Percentiles rank a stretch among this genome's conserved stretches.
Evolutionary conservation across 2,329 filamentous ascomycete species (phyloP).

Genomic region (Aulographum hederae): DNA sequence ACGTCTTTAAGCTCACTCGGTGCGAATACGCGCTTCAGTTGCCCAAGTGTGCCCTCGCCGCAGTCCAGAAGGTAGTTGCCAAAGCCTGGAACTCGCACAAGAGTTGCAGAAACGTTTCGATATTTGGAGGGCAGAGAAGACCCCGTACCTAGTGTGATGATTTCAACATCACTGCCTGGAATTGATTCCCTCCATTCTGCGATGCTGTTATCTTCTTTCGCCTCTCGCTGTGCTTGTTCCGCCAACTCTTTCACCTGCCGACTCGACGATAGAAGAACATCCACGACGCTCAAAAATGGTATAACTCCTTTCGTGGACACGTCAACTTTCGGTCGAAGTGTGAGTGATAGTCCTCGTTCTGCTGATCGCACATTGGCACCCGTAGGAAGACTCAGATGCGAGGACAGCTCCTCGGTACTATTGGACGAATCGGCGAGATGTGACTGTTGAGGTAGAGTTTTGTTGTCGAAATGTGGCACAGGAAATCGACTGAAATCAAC

Average conservation of each 20-base stretch:
- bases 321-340: slow-evolving; percentile 17
- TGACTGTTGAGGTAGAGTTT: slow-evolving; percentile 6
- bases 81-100: slow-evolving; percentile 64
- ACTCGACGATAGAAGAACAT: neutral
- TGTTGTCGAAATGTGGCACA: slow-evolving; percentile 47
- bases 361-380: slow-evolving; percentile 9
- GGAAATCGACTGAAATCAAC: slow-evolving; percentile 60
- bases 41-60: slow-evolving; percentile 82
- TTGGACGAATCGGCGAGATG: neutral
- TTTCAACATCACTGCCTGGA: slow-evolving; percentile 57
- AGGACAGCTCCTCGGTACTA: neutral
- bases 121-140: slow-evolving; percentile 84
- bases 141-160: slow-evolving; percentile 78
- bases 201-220: slow-evolving; percentile 25
- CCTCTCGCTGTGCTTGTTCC: slow-evolving; percentile 15
- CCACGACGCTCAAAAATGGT: neutral
- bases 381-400: neutral
- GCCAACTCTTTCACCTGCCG: slow-evolving; percentile 24
- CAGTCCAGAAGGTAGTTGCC: slow-evolving; percentile 87
- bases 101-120: slow-evolving; percentile 80
- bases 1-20: slow-evolving; percentile 47
- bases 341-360: slow-evolving; percentile 17
- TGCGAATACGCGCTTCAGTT: slow-evolving; percentile 58
- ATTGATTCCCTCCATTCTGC: slow-evolving; percentile 43
- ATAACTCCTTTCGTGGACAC: slow-evolving; percentile 25